Percentiles rank a stretch among this genome's conserved stretches.
Conservation (phyloP, 306 rosid species). For the apple (Malus domestica) region ASM211411v1 NC_041795.1:1516001-1516500, state of each 20-base stretch:
- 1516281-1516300: slow-evolving; percentile 86
- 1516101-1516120: neutral
- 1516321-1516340: slow-evolving; percentile 75
- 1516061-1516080: slow-evolving; percentile 49
- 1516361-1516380: slow-evolving; percentile 78
- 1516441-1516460: slow-evolving; percentile 78
- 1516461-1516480: slow-evolving; percentile 76
- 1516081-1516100: slow-evolving; percentile 39
- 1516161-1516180: neutral
- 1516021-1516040: slow-evolving; percentile 20
- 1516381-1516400: slow-evolving; percentile 70
- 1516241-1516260: slow-evolving; percentile 38
- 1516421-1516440: slow-evolving; percentile 63
- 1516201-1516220: neutral
- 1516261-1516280: slow-evolving; percentile 81
- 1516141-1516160: neutral
- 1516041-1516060: slow-evolving; percentile 31
- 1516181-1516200: neutral
- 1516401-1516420: slow-evolving; percentile 57
- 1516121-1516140: neutral
- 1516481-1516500: slow-evolving; percentile 91
- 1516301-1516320: slow-evolving; percentile 90
- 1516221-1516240: neutral
- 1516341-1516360: slow-evolving; percentile 63
- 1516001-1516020: slow-evolving; percentile 15